phyloP scores from a whole-genome alignment of 108 stramenopile species.

The Cyclotella cryptica region DNA sequence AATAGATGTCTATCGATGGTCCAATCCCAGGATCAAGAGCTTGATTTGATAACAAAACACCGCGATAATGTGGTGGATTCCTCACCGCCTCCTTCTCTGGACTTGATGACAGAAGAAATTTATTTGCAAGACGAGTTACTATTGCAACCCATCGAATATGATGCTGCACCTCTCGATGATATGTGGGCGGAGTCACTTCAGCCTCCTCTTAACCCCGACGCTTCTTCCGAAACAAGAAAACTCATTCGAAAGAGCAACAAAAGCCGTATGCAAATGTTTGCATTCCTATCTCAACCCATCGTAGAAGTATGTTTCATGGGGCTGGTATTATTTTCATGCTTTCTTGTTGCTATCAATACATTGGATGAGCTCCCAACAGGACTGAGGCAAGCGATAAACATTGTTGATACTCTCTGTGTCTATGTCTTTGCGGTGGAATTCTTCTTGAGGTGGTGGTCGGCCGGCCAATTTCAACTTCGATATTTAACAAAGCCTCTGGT shows the following conservation, averaged over 20 bases:
- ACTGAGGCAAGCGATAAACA: slow-evolving; percentile 21
- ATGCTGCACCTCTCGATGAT: neutral
- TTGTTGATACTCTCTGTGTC: slow-evolving; percentile 45
- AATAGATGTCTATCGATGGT: neutral
- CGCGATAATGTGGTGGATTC: neutral
- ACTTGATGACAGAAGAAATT: neutral
- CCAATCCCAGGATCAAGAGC: slow-evolving; percentile 8
- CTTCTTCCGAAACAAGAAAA: neutral
- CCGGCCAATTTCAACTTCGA: slow-evolving; percentile 48
- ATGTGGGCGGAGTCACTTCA: neutral
- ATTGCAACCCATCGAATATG: neutral
- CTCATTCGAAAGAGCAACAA: slow-evolving; percentile 20
- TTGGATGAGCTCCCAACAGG: slow-evolving; percentile 38
- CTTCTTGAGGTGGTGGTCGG: slow-evolving; percentile 67
- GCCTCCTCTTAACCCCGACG: neutral
- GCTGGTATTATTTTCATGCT: slow-evolving; percentile 52
- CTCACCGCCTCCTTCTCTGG: neutral
- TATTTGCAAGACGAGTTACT: neutral
- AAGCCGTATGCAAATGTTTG: slow-evolving; percentile 45
- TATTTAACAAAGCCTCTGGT: slow-evolving; percentile 64
- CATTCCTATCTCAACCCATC: slow-evolving; percentile 41
- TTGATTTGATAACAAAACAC: neutral
- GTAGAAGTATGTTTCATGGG: slow-evolving; percentile 52
- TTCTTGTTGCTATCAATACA: slow-evolving; percentile 59
- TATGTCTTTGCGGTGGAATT: slow-evolving; percentile 67